These are phyloP conservation scores for Pythium phragmiticola DNA, from an alignment of 352 stramenopile genomes.

Conservation along the genomic window DNA sequence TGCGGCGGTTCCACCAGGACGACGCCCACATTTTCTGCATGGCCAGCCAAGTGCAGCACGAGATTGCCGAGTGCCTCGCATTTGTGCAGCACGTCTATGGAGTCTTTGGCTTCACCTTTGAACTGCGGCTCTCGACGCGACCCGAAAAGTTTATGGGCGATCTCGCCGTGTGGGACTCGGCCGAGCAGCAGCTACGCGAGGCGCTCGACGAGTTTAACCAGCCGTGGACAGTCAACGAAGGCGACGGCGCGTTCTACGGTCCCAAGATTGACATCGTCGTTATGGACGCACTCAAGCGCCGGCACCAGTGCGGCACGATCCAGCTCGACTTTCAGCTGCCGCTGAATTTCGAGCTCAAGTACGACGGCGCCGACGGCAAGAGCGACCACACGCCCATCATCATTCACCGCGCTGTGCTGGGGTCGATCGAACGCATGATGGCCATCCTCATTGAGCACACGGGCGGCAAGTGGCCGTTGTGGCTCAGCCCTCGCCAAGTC, in stretches of 20 bases:
- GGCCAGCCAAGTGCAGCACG: constrained; percentile 93
- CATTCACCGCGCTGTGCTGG: constrained; percentile 96
- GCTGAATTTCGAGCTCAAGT: constrained; percentile 94
- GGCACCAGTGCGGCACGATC: constrained; percentile 97
- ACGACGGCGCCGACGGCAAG: constrained; percentile 85
- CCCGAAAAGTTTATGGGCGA: constrained; percentile 95
- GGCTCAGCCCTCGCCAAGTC: constrained; percentile 88
- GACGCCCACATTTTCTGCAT: constrained; percentile 99
- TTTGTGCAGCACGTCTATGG: constrained; percentile 95
- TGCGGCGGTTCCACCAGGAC: constrained; percentile 98
- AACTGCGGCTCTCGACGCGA: constrained; percentile 91
- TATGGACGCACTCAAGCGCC: constrained; percentile 94
- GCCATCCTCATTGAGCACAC: constrained; percentile 97
- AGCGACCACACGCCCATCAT: constrained; percentile 94
- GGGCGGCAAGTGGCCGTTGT: constrained; percentile 96
- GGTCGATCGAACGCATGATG: constrained; percentile 98
- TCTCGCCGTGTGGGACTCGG: constrained; percentile 92
- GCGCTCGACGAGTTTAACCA: constrained; percentile 70
- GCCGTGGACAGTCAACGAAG: constrained; percentile 90
- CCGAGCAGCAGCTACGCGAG: constrained; percentile 69
- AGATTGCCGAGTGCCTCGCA: constrained; percentile 93
- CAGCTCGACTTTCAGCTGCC: constrained; percentile 98
- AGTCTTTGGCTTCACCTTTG: constrained; percentile 95
- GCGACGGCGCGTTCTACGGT: constrained; percentile 96
- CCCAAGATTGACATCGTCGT: constrained; percentile 99